Base-by-base conservation (phyloP, 2,329 filamentous ascomycete species). In the Fonsecaea nubica region DNA sequence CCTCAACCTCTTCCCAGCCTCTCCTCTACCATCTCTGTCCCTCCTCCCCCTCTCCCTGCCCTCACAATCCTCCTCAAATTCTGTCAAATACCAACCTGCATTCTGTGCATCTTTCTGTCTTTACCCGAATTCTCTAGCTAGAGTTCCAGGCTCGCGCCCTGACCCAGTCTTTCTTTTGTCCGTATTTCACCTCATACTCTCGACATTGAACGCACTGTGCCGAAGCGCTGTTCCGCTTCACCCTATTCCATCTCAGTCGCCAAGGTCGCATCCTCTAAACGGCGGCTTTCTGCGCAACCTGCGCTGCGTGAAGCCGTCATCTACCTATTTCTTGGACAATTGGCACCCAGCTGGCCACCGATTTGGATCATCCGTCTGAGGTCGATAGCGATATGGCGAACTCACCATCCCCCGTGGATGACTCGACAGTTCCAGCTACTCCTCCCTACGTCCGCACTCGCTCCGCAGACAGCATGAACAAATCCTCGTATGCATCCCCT, bases 401-500 rank as follows among this genome's bases (percentile, higher is more conserved):
- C 18, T 61, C 65, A 55, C 62, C 52, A 5, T 48, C 65, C 18
- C 55, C 50, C 5, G 40, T 50, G 7, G 54, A 66, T 25, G 60
- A 64, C 33, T 21, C 45, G 15, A 30, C 59, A 13, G 56, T 66
- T 21, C 68, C 68, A 21, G 69, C 70, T 12, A 72, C 68, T 45
- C 70, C 70, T 58, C 68, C 70, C 15, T 63, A 65, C n/a, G 64
- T 57, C 15, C 69, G 69, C 13, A 56, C 58, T 42, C 67, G 48
- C 50, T 71, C 69, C n/a, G 64, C 68, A 40, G 65, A 68, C 63
- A 70, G 67, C 52, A 64, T 62, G 62, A 64, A 38, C 59, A 69
- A 71, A 61, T 68, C 66, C 48, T 64, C 66, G 25, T 68, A 69
- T 36, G 56, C 66, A 35, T 70, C 70, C 52, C 68, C 70, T 36